Evolutionary conservation across 106 monocot species (phyloP).

Genomic region (Narthecium ossifragum): DNA sequence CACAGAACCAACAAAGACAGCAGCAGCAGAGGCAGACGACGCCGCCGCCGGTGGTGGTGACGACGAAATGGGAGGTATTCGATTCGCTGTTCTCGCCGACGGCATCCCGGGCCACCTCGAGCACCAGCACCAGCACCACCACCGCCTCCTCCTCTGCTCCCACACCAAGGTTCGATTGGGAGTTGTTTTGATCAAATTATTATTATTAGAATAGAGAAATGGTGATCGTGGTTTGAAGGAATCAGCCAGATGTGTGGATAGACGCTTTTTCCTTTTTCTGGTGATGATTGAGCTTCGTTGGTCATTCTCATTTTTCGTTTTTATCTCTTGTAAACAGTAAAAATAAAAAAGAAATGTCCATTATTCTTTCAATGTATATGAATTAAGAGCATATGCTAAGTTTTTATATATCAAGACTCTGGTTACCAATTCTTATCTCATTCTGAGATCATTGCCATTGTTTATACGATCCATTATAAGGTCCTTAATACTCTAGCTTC

Average conservation of each 20-base stretch:
- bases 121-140: slow-evolving; percentile 5
- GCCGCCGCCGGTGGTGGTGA: slow-evolving; percentile 2
- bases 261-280: too few species aligned
- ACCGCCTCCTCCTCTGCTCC: slow-evolving; percentile 7
- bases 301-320: neutral
- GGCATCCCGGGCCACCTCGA: neutral
- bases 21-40: neutral
- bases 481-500: too few species aligned
- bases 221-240: too few species aligned
- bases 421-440: too few species aligned
- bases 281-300: neutral
- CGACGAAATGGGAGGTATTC: slow-evolving; percentile 36
- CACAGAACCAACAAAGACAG: slow-evolving; percentile 6
- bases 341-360: too few species aligned
- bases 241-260: too few species aligned
- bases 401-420: too few species aligned
- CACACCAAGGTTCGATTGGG: slow-evolving; percentile 18
- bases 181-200: slow-evolving; percentile 10
- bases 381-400: too few species aligned
- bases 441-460: too few species aligned
- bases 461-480: too few species aligned
- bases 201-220: too few species aligned
- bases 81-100: slow-evolving; percentile 24
- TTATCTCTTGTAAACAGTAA: neutral
- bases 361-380: too few species aligned